Conservation (phyloP, 2,329 filamentous ascomycete species). For the Leptodontidium sp. region DNA sequence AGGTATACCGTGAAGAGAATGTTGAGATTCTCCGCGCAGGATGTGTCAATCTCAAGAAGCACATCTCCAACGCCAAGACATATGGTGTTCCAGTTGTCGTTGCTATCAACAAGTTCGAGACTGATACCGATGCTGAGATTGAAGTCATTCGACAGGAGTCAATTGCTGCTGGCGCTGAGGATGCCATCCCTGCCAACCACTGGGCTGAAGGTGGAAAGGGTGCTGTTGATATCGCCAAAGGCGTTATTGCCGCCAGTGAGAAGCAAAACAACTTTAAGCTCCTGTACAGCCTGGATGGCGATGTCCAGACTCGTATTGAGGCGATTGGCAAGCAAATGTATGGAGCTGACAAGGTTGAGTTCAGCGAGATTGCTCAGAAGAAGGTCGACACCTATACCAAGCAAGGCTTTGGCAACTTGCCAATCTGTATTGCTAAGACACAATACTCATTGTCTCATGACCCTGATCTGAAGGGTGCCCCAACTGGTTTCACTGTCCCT, state of each 20-base stretch:
- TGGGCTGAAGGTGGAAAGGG: slow-evolving; percentile 96
- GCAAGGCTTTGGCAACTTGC: slow-evolving; percentile 91
- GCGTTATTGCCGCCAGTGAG: slow-evolving; percentile 81
- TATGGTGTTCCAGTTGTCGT: slow-evolving; percentile 96
- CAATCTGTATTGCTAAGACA: slow-evolving; percentile 97
- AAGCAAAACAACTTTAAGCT: slow-evolving; percentile 89
- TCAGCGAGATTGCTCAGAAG: slow-evolving; percentile 92
- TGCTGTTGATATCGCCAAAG: slow-evolving; percentile 86
- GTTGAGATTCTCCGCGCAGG: slow-evolving; percentile 88
- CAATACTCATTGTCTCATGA: slow-evolving; percentile 97
- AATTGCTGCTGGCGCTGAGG: slow-evolving; percentile 89
- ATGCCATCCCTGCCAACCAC: slow-evolving; percentile 93
- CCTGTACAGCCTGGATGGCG: slow-evolving; percentile 81
- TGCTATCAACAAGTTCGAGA: slow-evolving; percentile 95
- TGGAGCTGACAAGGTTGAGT: slow-evolving; percentile 86
- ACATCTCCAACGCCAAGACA: slow-evolving; percentile 86
- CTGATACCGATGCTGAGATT: slow-evolving; percentile 92
- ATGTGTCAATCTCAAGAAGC: slow-evolving; percentile 94
- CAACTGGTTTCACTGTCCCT: slow-evolving; percentile 91
- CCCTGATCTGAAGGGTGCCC: slow-evolving; percentile 91
- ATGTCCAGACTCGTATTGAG: slow-evolving; percentile 89
- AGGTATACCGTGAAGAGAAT: slow-evolving; percentile 93
- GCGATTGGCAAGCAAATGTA: slow-evolving; percentile 94
- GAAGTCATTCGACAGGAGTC: slow-evolving; percentile 89
- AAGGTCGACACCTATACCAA: slow-evolving; percentile 95